A percentile compares a stretch with the other conserved stretches of the same genome.
These are phyloP conservation scores for Ensete ventricosum DNA, from an alignment of 176 grass and related monocot species.

Conservation along the genomic window DNA sequence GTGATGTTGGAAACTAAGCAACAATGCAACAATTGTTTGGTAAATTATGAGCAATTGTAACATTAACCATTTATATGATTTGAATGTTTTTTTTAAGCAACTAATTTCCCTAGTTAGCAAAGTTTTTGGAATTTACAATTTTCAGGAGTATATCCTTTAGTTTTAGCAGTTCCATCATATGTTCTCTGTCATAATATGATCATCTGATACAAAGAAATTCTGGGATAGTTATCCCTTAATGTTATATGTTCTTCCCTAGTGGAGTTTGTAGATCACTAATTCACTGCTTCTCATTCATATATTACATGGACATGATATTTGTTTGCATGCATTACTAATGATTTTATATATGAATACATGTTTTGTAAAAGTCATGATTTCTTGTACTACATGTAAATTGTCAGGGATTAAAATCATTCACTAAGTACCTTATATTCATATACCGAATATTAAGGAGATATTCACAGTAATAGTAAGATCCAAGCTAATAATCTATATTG, in stretches of 20 bases:
- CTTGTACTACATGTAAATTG: too few relatives aligned
- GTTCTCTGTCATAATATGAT: too few relatives aligned
- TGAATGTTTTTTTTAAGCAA: slow-evolving; percentile 9
- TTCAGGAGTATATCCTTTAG: neutral
- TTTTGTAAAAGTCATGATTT: too few relatives aligned
- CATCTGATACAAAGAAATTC: too few relatives aligned
- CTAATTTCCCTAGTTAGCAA: neutral
- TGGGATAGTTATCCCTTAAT: too few relatives aligned
- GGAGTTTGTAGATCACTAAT: too few relatives aligned
- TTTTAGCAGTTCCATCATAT: neutral
- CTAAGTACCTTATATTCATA: neutral
- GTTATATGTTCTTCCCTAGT: too few relatives aligned
- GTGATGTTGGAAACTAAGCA: neutral
- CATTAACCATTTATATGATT: slow-evolving; percentile 2
- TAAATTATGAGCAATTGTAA: neutral
- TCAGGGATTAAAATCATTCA: too few relatives aligned
- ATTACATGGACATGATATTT: too few relatives aligned
- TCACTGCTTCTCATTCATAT: too few relatives aligned
- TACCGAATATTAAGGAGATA: neutral
- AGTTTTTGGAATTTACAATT: neutral
- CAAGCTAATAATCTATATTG: neutral
- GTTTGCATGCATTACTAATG: too few relatives aligned
- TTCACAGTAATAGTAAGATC: neutral
- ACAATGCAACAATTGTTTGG: neutral
- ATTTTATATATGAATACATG: too few relatives aligned